phyloP scores from a whole-genome alignment of 805 yeast genomes.

The Wilhelminamyces savonicus region DNA sequence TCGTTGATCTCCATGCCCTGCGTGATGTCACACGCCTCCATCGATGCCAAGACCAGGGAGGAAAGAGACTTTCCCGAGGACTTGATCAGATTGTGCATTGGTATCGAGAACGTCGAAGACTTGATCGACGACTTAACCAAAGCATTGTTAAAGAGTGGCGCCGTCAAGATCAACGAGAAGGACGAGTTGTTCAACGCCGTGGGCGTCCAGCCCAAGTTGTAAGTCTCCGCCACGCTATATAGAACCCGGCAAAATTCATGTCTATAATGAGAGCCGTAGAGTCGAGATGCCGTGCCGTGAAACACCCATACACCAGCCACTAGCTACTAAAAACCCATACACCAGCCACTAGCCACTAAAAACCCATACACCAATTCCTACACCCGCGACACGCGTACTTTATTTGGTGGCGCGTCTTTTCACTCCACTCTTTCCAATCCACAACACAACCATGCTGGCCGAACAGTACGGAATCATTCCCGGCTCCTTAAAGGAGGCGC shows the following conservation, averaged over 20 bases:
- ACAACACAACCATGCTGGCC: slow-evolving; percentile 4
- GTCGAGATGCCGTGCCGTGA: too few relatives aligned
- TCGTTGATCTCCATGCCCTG: slow-evolving; percentile 92
- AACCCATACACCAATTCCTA: too few relatives aligned
- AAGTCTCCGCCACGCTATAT: slow-evolving; percentile 1
- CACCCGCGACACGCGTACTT: too few relatives aligned
- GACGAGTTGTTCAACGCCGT: slow-evolving; percentile 37
- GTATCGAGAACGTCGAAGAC: slow-evolving; percentile 80
- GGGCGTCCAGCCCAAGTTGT: slow-evolving; percentile 22
- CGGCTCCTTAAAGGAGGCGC: slow-evolving; percentile 19
- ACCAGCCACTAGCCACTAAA: too few relatives aligned
- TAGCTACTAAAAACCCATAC: too few relatives aligned
- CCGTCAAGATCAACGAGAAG: slow-evolving; percentile 34
- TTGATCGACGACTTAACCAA: slow-evolving; percentile 71
- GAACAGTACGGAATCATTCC: slow-evolving; percentile 15
- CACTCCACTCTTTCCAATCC: background rate
- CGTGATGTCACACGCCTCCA: slow-evolving; percentile 95
- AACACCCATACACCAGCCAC: too few relatives aligned
- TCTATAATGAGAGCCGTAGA: too few relatives aligned
- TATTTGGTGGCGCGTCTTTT: background rate
- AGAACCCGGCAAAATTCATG: too few relatives aligned
- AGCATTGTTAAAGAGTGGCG: slow-evolving; percentile 66
- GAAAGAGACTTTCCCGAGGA: slow-evolving; percentile 93
- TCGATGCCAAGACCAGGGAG: slow-evolving; percentile 78
- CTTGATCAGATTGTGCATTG: slow-evolving; percentile 81